Evolutionary conservation across 2,329 filamentous ascomycete species (phyloP).

Genomic region (Colletotrichum liaoningense): DNA sequence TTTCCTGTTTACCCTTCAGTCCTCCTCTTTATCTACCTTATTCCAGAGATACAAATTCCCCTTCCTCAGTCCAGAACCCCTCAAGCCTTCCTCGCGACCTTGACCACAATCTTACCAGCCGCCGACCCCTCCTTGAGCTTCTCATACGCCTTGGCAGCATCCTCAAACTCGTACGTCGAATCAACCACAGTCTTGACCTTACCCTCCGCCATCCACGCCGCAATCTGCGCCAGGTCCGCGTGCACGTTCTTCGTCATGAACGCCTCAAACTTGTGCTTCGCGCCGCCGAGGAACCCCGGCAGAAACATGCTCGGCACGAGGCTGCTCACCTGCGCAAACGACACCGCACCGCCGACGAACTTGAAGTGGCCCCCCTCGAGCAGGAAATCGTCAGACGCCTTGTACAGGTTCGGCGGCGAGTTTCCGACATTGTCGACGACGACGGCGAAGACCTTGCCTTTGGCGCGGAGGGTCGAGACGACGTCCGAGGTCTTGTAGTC

Average conservation of each 20-base stretch:
- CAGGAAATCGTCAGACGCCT: constrained; percentile 61
- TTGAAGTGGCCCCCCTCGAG: constrained; percentile 60
- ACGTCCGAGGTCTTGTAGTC: constrained; percentile 68
- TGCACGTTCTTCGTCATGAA: constrained; percentile 52
- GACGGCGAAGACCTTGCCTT: constrained; percentile 60
- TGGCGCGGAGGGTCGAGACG: constrained; percentile 55
- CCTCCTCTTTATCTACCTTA: no score
- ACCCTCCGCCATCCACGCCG: constrained; percentile 66
- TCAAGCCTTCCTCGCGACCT: constrained; percentile 36
- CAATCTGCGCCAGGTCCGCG: constrained; percentile 62
- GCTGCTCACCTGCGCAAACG: constrained; percentile 40
- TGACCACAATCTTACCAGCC: constrained; percentile 69
- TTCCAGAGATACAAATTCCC: neutral
- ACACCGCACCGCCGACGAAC: constrained; percentile 58
- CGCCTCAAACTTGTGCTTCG: constrained; percentile 55
- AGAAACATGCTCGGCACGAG: constrained; percentile 42
- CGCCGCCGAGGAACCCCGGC: constrained; percentile 51
- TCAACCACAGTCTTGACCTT: constrained; percentile 69
- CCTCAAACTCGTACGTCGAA: constrained; percentile 64
- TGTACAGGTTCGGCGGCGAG: constrained; percentile 63
- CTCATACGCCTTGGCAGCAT: constrained; percentile 67
- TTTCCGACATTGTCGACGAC: constrained; percentile 71
- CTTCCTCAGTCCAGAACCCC: neutral
- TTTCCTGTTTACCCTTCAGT: neutral
- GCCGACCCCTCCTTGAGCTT: constrained; percentile 68